Conservation (phyloP, 176 grass and related monocot genomes). For the Oryza meyeriana region DNA sequence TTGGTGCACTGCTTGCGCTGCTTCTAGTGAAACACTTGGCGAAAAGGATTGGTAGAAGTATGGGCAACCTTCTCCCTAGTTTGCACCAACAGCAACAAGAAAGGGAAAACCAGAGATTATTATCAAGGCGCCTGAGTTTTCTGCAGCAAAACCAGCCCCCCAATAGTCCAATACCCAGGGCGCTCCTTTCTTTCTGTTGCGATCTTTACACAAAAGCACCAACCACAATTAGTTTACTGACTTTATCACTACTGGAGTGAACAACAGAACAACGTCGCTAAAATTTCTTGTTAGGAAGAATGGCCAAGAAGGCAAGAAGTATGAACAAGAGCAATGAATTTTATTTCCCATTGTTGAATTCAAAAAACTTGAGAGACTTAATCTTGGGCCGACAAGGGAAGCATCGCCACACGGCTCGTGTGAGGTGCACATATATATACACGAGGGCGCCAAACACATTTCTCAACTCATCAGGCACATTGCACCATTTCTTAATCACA, state of each 20-base stretch:
- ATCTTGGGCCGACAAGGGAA: constrained; percentile 29
- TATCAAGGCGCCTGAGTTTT: not conserved
- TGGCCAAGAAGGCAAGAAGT: constrained; percentile 56
- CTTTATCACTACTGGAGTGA: constrained; percentile 16
- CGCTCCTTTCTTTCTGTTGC: constrained; percentile 28
- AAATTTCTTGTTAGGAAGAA: constrained; percentile 49
- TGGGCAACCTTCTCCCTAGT: constrained; percentile 29
- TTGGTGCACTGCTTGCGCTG: not conserved
- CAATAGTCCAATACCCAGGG: not conserved
- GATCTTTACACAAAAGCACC: constrained; percentile 12
- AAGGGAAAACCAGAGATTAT: constrained; percentile 11
- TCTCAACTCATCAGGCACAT: constrained; percentile 50
- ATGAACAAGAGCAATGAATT: constrained; percentile 42
- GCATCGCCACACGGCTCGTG: constrained; percentile 38
- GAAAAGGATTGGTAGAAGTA: constrained; percentile 17
- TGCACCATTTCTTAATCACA: constrained; percentile 36
- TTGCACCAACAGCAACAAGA: constrained; percentile 10
- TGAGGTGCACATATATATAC: constrained; percentile 44
- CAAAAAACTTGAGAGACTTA: constrained; percentile 40
- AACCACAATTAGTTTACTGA: constrained; percentile 16
- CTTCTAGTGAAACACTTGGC: constrained; percentile 16
- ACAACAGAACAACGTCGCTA: constrained; percentile 25
- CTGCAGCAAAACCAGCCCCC: not conserved
- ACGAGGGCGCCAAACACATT: constrained; percentile 51
- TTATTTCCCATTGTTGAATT: constrained; percentile 23